These are phyloP conservation scores for Stachybotrys chlorohalonatus DNA, from an alignment of 2,329 filamentous ascomycete genomes.

Conservation along the genomic window DNA sequence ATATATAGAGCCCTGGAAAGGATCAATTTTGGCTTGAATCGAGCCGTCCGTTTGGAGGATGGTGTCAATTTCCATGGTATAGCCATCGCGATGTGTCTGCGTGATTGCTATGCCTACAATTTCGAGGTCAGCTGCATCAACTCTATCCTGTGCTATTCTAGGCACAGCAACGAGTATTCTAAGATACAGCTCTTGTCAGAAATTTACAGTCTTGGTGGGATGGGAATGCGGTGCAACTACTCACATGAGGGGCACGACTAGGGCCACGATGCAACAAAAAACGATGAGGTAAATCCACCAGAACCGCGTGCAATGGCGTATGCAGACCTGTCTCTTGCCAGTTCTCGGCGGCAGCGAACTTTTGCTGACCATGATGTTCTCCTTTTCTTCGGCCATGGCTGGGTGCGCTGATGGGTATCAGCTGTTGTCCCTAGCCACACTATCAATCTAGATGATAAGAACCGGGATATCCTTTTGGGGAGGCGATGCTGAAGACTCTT, in stretches of 20 bases:
- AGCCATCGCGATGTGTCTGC: constrained; percentile 32
- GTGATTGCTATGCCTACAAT: constrained; percentile 43
- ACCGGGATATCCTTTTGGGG: no score
- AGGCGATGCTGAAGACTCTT: no score
- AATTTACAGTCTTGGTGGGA: not conserved
- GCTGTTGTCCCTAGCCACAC: no score
- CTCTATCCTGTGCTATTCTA: constrained; percentile 45
- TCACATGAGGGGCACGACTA: constrained; percentile 53
- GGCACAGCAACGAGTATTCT: constrained; percentile 49
- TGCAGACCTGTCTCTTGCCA: constrained; percentile 28
- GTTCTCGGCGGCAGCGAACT: constrained; percentile 13
- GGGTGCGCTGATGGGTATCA: not conserved
- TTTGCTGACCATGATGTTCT: constrained; percentile 25
- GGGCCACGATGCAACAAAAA: constrained; percentile 37
- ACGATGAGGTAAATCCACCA: constrained; percentile 54
- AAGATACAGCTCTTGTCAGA: not conserved
- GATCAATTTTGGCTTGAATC: constrained; percentile 40
- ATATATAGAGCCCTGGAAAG: constrained; percentile 45
- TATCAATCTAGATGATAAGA: no score
- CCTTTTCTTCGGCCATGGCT: constrained; percentile 27
- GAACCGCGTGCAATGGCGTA: constrained; percentile 42
- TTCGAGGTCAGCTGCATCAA: constrained; percentile 42
- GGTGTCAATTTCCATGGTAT: constrained; percentile 46
- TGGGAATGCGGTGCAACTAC: constrained; percentile 17
- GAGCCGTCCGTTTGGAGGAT: constrained; percentile 42